phyloP scores from a whole-genome alignment of 805 yeast genomes.

The Candida pseudoglaebosa region DNA sequence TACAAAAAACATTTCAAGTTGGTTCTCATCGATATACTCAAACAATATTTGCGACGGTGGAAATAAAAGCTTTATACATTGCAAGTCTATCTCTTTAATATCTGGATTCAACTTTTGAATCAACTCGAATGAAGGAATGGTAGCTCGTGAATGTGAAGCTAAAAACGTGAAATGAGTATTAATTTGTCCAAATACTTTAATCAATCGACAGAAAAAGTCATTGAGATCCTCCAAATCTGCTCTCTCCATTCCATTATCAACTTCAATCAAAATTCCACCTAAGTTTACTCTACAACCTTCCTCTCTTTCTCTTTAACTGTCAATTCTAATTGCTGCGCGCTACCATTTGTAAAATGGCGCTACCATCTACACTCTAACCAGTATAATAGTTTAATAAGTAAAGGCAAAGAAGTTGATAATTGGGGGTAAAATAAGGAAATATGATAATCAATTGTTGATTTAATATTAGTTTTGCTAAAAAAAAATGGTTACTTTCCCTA shows the following conservation, averaged over 20 bases:
- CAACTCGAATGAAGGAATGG: conserved; percentile 28
- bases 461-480: too few relatives aligned
- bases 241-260: not conserved
- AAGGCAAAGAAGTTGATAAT: too few relatives aligned
- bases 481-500: too few relatives aligned
- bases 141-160: conserved; percentile 30
- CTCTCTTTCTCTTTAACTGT: not conserved
- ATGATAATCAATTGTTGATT: too few relatives aligned
- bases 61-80: conserved; percentile 55
- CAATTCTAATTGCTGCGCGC: not conserved
- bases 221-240: conserved; percentile 1
- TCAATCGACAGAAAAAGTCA: conserved; percentile 12
- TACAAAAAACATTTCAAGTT: conserved; percentile 41
- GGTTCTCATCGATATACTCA: conserved; percentile 78
- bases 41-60: conserved; percentile 65
- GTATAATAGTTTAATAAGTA: too few relatives aligned
- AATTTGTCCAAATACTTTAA: conserved; percentile 20
- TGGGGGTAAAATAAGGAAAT: too few relatives aligned
- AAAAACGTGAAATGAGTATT: conserved; percentile 40
- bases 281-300: not conserved
- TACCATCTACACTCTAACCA: not conserved
- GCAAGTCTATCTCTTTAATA: conserved; percentile 51
- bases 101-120: conserved; percentile 27
- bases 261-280: too few relatives aligned
- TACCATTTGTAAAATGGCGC: not conserved